These are phyloP conservation scores for Bathelium albidoporum DNA, from an alignment of 495 filamentous ascomycete genomes.

Conservation along the genomic window DNA sequence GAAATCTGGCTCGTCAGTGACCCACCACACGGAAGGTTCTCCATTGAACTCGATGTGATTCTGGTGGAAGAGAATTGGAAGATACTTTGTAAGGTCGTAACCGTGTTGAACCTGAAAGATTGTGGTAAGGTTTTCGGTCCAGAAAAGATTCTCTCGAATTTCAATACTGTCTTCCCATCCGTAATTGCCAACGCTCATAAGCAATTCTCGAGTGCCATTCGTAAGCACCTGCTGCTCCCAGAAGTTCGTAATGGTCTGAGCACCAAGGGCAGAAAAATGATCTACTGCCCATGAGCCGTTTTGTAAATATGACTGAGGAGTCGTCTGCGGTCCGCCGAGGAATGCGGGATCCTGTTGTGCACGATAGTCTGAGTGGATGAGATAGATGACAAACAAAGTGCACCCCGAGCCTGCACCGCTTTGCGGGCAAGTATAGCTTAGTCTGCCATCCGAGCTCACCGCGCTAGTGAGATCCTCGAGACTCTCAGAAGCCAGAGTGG, in stretches of 20 bases:
- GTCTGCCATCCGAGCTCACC: constrained; percentile 3
- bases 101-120: neutral
- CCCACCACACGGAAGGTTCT: constrained; percentile 6
- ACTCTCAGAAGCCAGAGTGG: neutral
- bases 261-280: constrained; percentile 39
- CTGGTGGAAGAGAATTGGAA: constrained; percentile 33
- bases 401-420: constrained; percentile 5
- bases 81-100: constrained; percentile 21
- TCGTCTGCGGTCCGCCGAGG: constrained; percentile 9
- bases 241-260: constrained; percentile 34
- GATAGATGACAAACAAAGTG: constrained; percentile 12
- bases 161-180: constrained; percentile 40
- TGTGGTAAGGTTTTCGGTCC: neutral
- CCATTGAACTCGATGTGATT: constrained; percentile 15
- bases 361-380: constrained; percentile 10
- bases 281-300: constrained; percentile 43
- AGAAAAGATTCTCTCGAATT: constrained; percentile 8
- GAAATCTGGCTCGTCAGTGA: constrained; percentile 18
- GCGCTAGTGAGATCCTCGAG: constrained; percentile 10
- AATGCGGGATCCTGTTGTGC: constrained; percentile 9
- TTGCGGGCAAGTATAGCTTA: neutral
- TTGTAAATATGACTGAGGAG: constrained; percentile 21
- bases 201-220: constrained; percentile 25
- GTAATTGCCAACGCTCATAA: constrained; percentile 26
- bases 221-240: constrained; percentile 38